phyloP scores from a whole-genome alignment of 495 filamentous ascomycete genomes.

The Penicillium odoratum region DNA sequence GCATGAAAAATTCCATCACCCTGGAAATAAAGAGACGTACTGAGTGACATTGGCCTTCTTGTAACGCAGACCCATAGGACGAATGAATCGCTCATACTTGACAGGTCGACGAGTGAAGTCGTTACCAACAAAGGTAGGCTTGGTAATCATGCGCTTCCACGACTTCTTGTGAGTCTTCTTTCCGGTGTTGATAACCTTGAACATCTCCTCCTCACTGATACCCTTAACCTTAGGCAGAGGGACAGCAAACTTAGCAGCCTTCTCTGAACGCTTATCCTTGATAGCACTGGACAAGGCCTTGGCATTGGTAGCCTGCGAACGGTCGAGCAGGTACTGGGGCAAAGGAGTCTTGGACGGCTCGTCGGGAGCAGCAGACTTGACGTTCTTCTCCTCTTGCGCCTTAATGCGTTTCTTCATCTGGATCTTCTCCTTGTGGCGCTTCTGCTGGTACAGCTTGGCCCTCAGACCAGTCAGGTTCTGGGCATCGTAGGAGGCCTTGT shows the following conservation, averaged over 20 bases:
- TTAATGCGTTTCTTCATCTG: slow-evolving; percentile 98
- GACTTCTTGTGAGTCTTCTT: slow-evolving; percentile 75
- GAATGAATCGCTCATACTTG: slow-evolving; percentile 89
- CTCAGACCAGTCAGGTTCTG: slow-evolving; percentile 89
- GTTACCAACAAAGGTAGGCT: slow-evolving; percentile 83
- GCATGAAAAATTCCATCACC: neutral
- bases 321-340: slow-evolving; percentile 88
- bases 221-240: slow-evolving; percentile 93
- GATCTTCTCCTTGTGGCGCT: slow-evolving; percentile 95
- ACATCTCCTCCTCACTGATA: slow-evolving; percentile 97
- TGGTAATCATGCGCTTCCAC: slow-evolving; percentile 97
- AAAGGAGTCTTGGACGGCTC: slow-evolving; percentile 73
- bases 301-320: slow-evolving; percentile 78
- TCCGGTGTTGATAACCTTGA: slow-evolving; percentile 96
- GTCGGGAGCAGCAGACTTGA: slow-evolving; percentile 81
- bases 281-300: slow-evolving; percentile 84
- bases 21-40: slow-evolving; percentile 28
- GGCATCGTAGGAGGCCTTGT: slow-evolving; percentile 81
- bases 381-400: slow-evolving; percentile 89
- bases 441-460: slow-evolving; percentile 93
- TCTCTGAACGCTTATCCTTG: slow-evolving; percentile 87
- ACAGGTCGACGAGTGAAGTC: slow-evolving; percentile 92
- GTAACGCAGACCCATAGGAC: slow-evolving; percentile 81
- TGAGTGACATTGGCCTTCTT: slow-evolving; percentile 92
- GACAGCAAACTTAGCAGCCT: slow-evolving; percentile 93